Evolutionary conservation across 495 filamentous ascomycete genomes (phyloP).

Genomic region (Penicillium malachiteum): DNA sequence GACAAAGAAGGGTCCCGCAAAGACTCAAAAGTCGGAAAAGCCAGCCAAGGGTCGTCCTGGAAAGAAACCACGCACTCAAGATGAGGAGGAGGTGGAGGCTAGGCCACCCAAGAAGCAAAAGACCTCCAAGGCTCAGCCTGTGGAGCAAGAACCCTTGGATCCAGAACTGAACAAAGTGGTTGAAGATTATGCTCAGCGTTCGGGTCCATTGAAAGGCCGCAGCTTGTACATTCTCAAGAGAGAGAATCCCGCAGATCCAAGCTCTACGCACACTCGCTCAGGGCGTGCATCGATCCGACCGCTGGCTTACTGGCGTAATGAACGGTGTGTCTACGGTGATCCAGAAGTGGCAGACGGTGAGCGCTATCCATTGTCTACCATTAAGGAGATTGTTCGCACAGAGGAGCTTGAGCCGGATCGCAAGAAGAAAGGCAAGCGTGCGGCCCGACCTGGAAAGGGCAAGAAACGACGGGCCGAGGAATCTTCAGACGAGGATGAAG

Average conservation of each 20-base stretch:
- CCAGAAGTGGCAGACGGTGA: conserved; percentile 50
- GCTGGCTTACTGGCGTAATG: conserved; percentile 83
- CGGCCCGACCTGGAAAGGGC: neutral
- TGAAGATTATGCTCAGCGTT: conserved; percentile 43
- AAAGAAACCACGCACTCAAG: conserved; percentile 22
- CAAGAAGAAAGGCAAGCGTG: conserved; percentile 32
- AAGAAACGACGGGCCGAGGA: conserved; percentile 11
- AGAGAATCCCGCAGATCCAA: conserved; percentile 56
- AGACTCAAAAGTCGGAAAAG: conserved; percentile 8
- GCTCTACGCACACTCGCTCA: conserved; percentile 51
- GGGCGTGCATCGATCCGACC: conserved; percentile 66
- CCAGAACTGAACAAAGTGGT: conserved; percentile 43
- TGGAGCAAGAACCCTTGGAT: conserved; percentile 13
- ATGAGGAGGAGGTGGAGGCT: conserved; percentile 24
- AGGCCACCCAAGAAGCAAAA: conserved; percentile 39
- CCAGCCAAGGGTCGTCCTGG: conserved; percentile 28
- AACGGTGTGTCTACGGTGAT: conserved; percentile 68
- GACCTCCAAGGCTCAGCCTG: conserved; percentile 14
- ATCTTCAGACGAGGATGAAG: conserved; percentile 48
- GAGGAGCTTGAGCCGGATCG: conserved; percentile 57
- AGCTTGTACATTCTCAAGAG: conserved; percentile 71
- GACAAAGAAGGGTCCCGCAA: conserved; percentile 10
- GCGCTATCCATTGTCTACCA: conserved; percentile 58
- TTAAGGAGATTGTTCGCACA: conserved; percentile 73
- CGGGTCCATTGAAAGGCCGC: conserved; percentile 50